These are phyloP conservation scores for Colletotrichum costaricense DNA, from an alignment of 2,329 filamentous ascomycete species.

Conservation along the genomic window DNA sequence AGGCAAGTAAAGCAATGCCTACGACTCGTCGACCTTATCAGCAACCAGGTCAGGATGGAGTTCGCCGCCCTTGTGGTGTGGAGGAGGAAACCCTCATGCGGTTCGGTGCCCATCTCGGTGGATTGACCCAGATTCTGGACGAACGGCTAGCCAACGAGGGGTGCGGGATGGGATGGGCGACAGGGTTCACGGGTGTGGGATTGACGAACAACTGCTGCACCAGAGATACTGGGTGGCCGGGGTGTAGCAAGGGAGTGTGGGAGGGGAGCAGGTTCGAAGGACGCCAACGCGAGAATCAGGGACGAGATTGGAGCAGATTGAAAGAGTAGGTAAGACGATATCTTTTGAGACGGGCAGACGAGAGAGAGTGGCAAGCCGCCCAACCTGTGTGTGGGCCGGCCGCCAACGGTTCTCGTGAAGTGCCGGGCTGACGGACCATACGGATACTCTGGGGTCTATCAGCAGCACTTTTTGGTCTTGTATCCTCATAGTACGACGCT, in stretches of 20 bases:
- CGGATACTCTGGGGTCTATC: not conserved
- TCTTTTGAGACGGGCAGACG: not conserved
- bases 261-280: not conserved
- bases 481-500: not conserved
- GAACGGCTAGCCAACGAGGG: slow-evolving; percentile 22
- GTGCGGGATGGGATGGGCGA: slow-evolving; percentile 21
- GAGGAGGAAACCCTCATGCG: slow-evolving; percentile 30
- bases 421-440: not conserved
- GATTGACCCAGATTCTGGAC: slow-evolving; percentile 32
- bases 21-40: slow-evolving; percentile 36
- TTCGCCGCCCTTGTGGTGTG: slow-evolving; percentile 27
- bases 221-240: slow-evolving; percentile 14
- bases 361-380: slow-evolving; percentile 5
- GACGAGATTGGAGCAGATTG: slow-evolving; percentile 4
- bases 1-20: slow-evolving; percentile 10
- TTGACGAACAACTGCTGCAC: slow-evolving; percentile 19
- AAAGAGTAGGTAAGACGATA: slow-evolving; percentile 9
- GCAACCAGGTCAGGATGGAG: slow-evolving; percentile 25
- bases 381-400: not conserved
- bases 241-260: slow-evolving; percentile 8
- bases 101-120: slow-evolving; percentile 31
- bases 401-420: not conserved
- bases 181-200: slow-evolving; percentile 23
- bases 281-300: not conserved
- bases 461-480: no score